phyloP scores from a whole-genome alignment of 169 alveolate species.

The Plasmodium cynomolgi region DNA sequence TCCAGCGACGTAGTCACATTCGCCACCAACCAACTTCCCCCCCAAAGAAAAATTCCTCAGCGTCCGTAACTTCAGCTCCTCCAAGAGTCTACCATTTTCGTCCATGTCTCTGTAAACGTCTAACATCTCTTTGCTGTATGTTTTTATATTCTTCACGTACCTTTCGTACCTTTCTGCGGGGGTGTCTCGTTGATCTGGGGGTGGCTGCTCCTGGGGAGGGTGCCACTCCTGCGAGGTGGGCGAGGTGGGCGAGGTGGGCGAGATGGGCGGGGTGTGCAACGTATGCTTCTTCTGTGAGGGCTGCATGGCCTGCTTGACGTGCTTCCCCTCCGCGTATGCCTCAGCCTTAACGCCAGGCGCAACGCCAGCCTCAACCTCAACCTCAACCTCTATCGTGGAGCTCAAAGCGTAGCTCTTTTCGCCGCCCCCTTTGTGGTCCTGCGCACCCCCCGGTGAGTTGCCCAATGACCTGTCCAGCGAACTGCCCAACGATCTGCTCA shows the following conservation, averaged over 20 bases:
- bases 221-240: not conserved
- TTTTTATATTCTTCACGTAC: constrained; percentile 45
- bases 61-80: constrained; percentile 11
- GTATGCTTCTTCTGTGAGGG: not conserved
- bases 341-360: too few species aligned
- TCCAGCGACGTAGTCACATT: not conserved
- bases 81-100: constrained; percentile 24
- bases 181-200: not conserved
- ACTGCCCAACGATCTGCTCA: not conserved
- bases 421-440: not conserved
- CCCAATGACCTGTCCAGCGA: not conserved
- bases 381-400: not conserved
- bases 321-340: too few species aligned
- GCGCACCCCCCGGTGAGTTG: not conserved
- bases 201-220: not conserved
- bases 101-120: constrained; percentile 51
- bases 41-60: not conserved
- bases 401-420: not conserved
- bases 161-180: constrained; percentile 2
- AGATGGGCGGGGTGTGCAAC: not conserved
- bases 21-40: not conserved
- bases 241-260: not conserved
- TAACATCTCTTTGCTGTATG: constrained; percentile 36
- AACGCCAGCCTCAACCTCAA: too few species aligned
- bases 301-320: not conserved